Conservation (phyloP, 257 asterid species). For the Vinca minor region DNA sequence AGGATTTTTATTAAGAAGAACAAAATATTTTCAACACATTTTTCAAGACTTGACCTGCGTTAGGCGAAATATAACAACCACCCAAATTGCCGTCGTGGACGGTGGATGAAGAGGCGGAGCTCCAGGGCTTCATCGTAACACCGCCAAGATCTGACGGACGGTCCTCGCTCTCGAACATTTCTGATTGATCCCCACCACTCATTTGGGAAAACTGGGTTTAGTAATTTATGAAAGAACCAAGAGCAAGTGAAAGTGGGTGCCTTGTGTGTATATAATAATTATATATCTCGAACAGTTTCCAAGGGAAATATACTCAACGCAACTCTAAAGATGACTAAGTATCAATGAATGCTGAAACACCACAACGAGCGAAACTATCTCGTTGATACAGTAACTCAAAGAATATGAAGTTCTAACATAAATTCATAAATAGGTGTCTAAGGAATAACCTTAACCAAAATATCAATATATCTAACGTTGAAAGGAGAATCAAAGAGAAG, state of each 20-base stretch:
- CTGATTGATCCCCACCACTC: constrained; percentile 35
- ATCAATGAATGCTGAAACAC: too few species aligned
- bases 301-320: too few species aligned
- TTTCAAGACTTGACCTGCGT: constrained; percentile 41
- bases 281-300: too few species aligned
- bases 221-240: constrained; percentile 21
- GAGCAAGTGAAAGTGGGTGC: neutral
- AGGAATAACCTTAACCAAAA: too few species aligned
- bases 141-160: constrained; percentile 27
- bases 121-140: constrained; percentile 16
- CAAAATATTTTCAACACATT: constrained; percentile 46
- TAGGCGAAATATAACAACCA: constrained; percentile 14
- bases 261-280: constrained; percentile 8
- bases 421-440: too few species aligned
- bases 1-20: constrained; percentile 42
- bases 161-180: constrained; percentile 39
- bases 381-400: too few species aligned
- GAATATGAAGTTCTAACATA: too few species aligned
- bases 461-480: too few species aligned
- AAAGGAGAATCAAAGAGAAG: too few species aligned
- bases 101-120: constrained; percentile 8
- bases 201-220: constrained; percentile 13
- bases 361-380: too few species aligned
- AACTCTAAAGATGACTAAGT: too few species aligned
- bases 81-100: constrained; percentile 11